Percentiles rank a stretch among this genome's conserved stretches.
Evolutionary conservation across 257 asterid genomes (phyloP).

Genomic region (Dorcoceras hygrometricum): DNA sequence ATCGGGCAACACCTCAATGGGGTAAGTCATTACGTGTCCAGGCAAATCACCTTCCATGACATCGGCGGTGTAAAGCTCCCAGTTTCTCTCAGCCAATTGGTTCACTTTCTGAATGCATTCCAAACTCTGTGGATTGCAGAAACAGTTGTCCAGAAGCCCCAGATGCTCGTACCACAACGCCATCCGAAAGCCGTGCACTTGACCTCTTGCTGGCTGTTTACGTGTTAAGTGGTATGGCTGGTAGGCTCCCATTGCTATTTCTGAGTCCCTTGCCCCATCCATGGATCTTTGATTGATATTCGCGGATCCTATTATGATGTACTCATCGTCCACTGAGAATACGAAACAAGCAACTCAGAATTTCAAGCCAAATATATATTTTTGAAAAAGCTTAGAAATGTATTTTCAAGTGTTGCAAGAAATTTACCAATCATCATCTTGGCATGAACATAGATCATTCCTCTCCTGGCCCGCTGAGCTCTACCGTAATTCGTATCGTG

Average conservation of each 20-base stretch:
- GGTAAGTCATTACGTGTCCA: constrained; percentile 59
- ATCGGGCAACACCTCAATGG: constrained; percentile 41
- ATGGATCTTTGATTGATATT: constrained; percentile 75
- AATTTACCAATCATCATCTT: constrained; percentile 67
- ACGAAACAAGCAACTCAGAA: background rate
- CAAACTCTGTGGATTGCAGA: constrained; percentile 41
- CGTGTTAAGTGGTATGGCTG: constrained; percentile 59
- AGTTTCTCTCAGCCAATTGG: constrained; percentile 35
- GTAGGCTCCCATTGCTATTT: constrained; percentile 76
- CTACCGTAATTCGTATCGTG: constrained; percentile 41
- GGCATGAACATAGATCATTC: constrained; percentile 75
- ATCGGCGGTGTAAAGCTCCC: constrained; percentile 45
- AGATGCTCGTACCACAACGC: constrained; percentile 72
- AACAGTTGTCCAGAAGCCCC: constrained; percentile 45
- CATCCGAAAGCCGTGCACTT: constrained; percentile 68
- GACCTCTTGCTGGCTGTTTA: constrained; percentile 56
- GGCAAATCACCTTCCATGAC: constrained; percentile 44
- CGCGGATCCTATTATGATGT: constrained; percentile 70
- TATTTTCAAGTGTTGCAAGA: background rate
- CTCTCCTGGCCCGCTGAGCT: constrained; percentile 63
- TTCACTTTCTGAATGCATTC: constrained; percentile 60
- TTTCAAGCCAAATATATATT: background rate
- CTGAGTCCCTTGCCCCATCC: constrained; percentile 75
- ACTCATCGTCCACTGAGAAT: constrained; percentile 70
- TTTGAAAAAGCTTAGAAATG: background rate